Evolutionary conservation across 2,329 filamentous ascomycete genomes (phyloP).

Genomic region (Cladophialophora carrionii): DNA sequence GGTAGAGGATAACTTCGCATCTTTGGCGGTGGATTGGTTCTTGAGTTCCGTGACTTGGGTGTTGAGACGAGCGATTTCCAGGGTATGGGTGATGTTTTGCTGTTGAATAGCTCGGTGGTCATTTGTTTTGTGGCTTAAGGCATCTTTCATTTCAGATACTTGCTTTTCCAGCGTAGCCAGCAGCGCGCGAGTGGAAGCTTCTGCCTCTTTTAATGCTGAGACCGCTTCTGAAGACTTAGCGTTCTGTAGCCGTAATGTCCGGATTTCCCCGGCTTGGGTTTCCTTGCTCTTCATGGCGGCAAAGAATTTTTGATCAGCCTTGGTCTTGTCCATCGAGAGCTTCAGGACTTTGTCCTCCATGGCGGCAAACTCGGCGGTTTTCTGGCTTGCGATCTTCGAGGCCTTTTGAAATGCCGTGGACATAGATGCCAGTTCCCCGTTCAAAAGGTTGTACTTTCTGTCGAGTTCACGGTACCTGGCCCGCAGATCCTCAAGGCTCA

Average conservation of each 20-base stretch:
- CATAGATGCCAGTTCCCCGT: constrained; percentile 84
- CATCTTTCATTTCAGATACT: constrained; percentile 76
- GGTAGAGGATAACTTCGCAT: constrained; percentile 68
- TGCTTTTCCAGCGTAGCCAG: constrained; percentile 90
- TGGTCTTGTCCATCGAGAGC: constrained; percentile 84
- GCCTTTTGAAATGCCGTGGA: constrained; percentile 90
- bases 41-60: constrained; percentile 78
- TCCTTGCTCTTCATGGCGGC: constrained; percentile 93
- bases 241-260: constrained; percentile 78
- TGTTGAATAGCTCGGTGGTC: constrained; percentile 78
- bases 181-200: constrained; percentile 73
- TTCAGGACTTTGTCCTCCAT: constrained; percentile 78
- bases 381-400: constrained; percentile 80
- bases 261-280: constrained; percentile 76
- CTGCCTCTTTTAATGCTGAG: constrained; percentile 86
- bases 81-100: constrained; percentile 68
- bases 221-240: constrained; percentile 92
- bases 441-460: constrained; percentile 79
- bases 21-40: constrained; percentile 73
- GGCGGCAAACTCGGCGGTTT: constrained; percentile 73
- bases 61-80: constrained; percentile 65
- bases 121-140: constrained; percentile 68
- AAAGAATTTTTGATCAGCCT: constrained; percentile 98
- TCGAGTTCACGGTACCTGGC: constrained; percentile 74
- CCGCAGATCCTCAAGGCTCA: constrained; percentile 72